These are phyloP conservation scores for Dipteronia sinensis DNA, from an alignment of 345 rosid species.

Conservation along the genomic window DNA sequence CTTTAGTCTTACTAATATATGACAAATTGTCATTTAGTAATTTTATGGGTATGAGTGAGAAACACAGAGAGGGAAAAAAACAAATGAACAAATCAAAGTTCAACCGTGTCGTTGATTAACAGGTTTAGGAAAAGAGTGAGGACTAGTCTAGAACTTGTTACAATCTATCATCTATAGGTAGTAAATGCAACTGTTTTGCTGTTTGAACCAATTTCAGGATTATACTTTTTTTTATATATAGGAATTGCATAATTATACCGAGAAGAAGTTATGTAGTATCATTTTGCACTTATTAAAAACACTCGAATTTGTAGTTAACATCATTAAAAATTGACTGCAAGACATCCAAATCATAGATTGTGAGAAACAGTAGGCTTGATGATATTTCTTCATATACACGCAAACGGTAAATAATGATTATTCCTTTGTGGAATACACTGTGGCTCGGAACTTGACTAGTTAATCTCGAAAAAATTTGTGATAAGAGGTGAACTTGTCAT, in stretches of 20 bases:
- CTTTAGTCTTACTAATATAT: not conserved
- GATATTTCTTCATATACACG: slow-evolving; percentile 31
- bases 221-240: not conserved
- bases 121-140: not conserved
- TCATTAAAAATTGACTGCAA: slow-evolving; percentile 32
- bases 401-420: slow-evolving; percentile 18
- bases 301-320: slow-evolving; percentile 13
- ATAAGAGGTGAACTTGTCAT: slow-evolving; percentile 14
- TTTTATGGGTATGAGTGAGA: not conserved
- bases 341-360: slow-evolving; percentile 17
- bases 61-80: not conserved
- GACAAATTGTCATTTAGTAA: not conserved
- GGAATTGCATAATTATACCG: not conserved
- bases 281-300: slow-evolving; percentile 12
- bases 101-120: not conserved
- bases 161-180: not conserved
- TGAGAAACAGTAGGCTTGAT: slow-evolving; percentile 17
- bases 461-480: slow-evolving; percentile 14
- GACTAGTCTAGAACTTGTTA: not conserved
- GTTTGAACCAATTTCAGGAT: not conserved
- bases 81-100: not conserved
- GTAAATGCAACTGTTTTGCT: not conserved
- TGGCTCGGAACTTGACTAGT: slow-evolving; percentile 19
- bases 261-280: not conserved
- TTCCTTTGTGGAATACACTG: slow-evolving; percentile 33